These are phyloP conservation scores for Backusella psychrophila DNA, from an alignment of 192 early-diverging fungal genomes.

Conservation along the genomic window DNA sequence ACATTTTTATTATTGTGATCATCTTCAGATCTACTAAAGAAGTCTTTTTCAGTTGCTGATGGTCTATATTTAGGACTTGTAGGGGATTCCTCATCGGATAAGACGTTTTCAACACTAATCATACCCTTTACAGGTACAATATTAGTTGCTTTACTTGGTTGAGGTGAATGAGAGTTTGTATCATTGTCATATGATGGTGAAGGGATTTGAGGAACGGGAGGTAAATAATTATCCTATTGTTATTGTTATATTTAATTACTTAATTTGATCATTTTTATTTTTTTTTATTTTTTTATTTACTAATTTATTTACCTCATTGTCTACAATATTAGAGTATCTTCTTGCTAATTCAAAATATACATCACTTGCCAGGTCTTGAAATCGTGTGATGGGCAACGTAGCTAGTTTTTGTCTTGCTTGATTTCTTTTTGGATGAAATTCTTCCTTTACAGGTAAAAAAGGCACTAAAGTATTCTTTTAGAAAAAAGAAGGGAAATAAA, in stretches of 20 bases:
- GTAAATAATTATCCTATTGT: neutral
- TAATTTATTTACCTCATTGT: slow-evolving; percentile 15
- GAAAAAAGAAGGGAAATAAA: slow-evolving; percentile 7
- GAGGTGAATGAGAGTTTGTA: neutral
- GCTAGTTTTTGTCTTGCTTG: slow-evolving; percentile 94
- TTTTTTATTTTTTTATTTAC: too few species aligned
- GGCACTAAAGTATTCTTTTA: slow-evolving; percentile 49
- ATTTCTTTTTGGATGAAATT: slow-evolving; percentile 95
- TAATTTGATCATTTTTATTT: neutral
- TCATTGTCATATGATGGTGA: neutral
- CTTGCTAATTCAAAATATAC: slow-evolving; percentile 74
- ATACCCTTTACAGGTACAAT: slow-evolving; percentile 25
- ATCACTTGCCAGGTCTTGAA: slow-evolving; percentile 91
- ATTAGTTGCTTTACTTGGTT: slow-evolving; percentile 25
- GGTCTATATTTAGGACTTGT: neutral
- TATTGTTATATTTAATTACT: neutral
- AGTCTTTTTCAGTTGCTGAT: neutral
- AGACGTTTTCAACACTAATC: slow-evolving; percentile 17
- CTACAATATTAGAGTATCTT: slow-evolving; percentile 47
- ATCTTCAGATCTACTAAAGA: slow-evolving; percentile 4
- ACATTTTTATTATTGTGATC: neutral
- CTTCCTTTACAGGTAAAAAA: slow-evolving; percentile 77
- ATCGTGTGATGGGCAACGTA: slow-evolving; percentile 78
- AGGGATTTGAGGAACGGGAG: slow-evolving; percentile 20
- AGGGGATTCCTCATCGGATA: neutral